Evolutionary conservation across 148 eudicot genomes (phyloP), one percentile per base, ranked within the genome.

Genomic region (Rhododendron ovatum): DNA sequence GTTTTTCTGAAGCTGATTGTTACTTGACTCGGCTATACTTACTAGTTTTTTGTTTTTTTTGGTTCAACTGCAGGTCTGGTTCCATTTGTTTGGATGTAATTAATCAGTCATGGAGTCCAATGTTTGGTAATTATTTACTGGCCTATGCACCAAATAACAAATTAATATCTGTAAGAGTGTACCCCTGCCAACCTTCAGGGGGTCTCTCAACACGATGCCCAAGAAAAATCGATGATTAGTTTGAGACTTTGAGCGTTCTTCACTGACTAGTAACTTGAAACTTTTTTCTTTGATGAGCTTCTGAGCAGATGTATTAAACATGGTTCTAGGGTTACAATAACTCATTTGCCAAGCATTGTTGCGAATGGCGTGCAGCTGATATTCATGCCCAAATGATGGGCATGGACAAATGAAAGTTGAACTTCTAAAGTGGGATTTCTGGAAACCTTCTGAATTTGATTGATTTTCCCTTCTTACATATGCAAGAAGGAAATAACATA

Each of bases 11-110:
- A 37, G 45, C 39, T 85, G 48, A 5, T 48, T 14, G 47, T 50
- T 55, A 50, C n/a, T 13, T 33, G 39, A 47, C 67, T 76, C 24
- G 26, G 33, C 24, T 77, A 20, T 14, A 43, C 81, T 78, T 8
- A 45, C 50, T 41, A 6, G 26, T 39, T 55, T 18, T 24, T 9
- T 41, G n/a, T 22, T 41, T 13, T 81, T 85, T 84, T 84, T 55
- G 84, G 84, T 47, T 71, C n/a, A 8, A 84, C 24, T 87, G 84
- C 95, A 95, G 98, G 93, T 95, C 98, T 67, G 98, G 98, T 77
- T 94, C 98, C 14, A 95, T 95, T 35, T 95, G 98, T 90, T 95
- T 95, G 94, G 98, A 95, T 86, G 98, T 95, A n/a, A 95, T 95
- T 50, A 95, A 95, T 85, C 98, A 95, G 84, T 91, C 98, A 13